These are phyloP conservation scores for Talinum fruticosum DNA, from an alignment of 148 eudicot genomes.

Conservation along the genomic window DNA sequence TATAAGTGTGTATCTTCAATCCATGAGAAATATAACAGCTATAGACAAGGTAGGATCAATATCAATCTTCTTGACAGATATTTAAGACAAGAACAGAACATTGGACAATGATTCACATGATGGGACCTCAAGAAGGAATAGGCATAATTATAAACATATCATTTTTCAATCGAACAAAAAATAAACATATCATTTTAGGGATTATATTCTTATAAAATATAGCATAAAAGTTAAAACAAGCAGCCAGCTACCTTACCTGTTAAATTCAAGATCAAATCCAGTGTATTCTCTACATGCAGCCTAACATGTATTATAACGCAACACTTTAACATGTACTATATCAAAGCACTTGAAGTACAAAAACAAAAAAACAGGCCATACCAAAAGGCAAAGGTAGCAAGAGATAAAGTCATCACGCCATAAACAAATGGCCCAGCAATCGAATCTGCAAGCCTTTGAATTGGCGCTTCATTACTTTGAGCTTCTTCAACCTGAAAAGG, in stretches of 20 bases:
- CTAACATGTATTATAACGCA: not conserved
- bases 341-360: not conserved
- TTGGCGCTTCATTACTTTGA: constrained; percentile 97
- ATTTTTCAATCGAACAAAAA: no score
- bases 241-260: not conserved
- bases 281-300: constrained; percentile 1
- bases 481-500: constrained; percentile 87
- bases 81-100: not conserved
- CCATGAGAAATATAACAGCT: not conserved
- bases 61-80: not conserved
- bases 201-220: constrained; percentile 1
- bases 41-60: not conserved
- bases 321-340: not conserved
- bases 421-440: constrained; percentile 97
- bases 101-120: not conserved
- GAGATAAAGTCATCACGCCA: constrained; percentile 77
- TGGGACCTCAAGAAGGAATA: not conserved
- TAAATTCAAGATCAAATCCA: constrained; percentile 4
- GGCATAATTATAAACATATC: not conserved
- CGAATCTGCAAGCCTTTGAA: constrained; percentile 93
- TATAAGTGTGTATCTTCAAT: not conserved
- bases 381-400: constrained; percentile 92
- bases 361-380: constrained; percentile 30
- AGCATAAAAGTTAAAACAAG: not conserved
- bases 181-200: not conserved